Evolutionary conservation across 768 basidiomycete species (phyloP).

Genomic region (Leccinum imitatum): DNA sequence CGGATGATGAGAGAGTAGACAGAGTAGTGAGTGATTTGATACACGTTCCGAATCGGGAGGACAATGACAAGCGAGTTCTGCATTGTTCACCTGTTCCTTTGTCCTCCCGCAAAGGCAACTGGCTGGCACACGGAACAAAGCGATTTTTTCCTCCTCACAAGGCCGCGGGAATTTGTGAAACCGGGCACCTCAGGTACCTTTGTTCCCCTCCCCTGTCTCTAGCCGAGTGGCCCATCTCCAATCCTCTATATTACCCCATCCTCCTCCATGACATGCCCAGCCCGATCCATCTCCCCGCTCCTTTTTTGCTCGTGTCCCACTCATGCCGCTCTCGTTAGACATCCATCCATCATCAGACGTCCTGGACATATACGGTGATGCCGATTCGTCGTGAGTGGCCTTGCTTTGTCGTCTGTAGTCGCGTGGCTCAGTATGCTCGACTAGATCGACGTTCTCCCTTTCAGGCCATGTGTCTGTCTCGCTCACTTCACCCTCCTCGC

Average conservation of each 20-base stretch:
- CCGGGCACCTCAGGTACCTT: conserved; percentile 19
- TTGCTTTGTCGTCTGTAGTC: conserved; percentile 5
- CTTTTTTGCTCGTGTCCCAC: neutral
- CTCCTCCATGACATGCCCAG: conserved; percentile 1
- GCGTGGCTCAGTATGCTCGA: conserved; percentile 7
- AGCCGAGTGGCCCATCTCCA: conserved; percentile 27
- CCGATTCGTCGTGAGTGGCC: conserved; percentile 57
- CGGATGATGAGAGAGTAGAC: conserved; percentile 58
- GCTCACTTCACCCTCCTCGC: conserved; percentile 53
- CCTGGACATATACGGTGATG: conserved; percentile 70
- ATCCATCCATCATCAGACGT: conserved; percentile 57
- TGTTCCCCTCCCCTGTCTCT: conserved; percentile 27
- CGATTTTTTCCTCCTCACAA: neutral
- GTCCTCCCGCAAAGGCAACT: conserved; percentile 31
- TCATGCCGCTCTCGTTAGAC: conserved; percentile 65
- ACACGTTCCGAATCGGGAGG: neutral
- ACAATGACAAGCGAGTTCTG: conserved; percentile 29
- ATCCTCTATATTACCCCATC: conserved; percentile 27
- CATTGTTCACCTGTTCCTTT: conserved; percentile 34
- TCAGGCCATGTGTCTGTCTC: conserved; percentile 77
- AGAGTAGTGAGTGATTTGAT: neutral
- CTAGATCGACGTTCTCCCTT: conserved; percentile 83
- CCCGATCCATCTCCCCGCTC: conserved; percentile 16
- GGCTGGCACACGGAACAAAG: conserved; percentile 26
- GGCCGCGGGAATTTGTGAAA: neutral